Base-by-base conservation (phyloP, 2,329 filamentous ascomycete genomes). In the Akanthomyces uredinophilus region DNA sequence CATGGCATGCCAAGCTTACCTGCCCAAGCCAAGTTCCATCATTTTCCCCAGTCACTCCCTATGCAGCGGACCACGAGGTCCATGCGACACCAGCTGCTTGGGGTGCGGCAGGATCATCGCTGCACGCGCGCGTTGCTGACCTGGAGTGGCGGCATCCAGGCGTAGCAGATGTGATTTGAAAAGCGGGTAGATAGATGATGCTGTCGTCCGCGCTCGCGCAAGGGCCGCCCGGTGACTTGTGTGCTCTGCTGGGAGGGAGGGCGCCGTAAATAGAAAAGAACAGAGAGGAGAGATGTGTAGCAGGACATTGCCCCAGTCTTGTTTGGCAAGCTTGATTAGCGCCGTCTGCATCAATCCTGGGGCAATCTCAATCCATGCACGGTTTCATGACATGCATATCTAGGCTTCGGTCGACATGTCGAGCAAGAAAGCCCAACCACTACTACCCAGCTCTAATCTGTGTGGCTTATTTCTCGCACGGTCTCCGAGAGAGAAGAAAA, bases 291-390 rank as follows among this genome's bases (percentile, higher is more conserved):
- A 18, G 20, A 41, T 10, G 22, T 32, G 24, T 14, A n/a, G 13
- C 20, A 44, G 8, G 27, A 18, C 6, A 1, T 13, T 29, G 37
- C 13, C 6, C n/a, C 24, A 44, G 54, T 47, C 29, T 27, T 37
- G 54, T 56, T 47, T 46, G 41, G 35, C 41, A 56, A 41, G 13
- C 24, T 22, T 37, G 29, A 24, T 47, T 47, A 35, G 54, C 43
- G n/a, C 32, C 32, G 54, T 47, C 54, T 57, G 54, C 54, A 57
- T 46, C 54, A 37, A 57, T 43, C 54, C 54, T 57, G 41, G 54
- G 43, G 41, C 13, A 46, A 57, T 46, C 47, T 57, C 27, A 20
- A 10, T 35, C 41, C 18, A 46, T 32, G 53, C 53, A 44, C 20
- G 16, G n/a, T 7, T 5, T 24, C 35, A 43, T 44, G 39, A 29